These are phyloP conservation scores for Persicaria maculosa DNA, from an alignment of 148 eudicot species.

Conservation along the genomic window DNA sequence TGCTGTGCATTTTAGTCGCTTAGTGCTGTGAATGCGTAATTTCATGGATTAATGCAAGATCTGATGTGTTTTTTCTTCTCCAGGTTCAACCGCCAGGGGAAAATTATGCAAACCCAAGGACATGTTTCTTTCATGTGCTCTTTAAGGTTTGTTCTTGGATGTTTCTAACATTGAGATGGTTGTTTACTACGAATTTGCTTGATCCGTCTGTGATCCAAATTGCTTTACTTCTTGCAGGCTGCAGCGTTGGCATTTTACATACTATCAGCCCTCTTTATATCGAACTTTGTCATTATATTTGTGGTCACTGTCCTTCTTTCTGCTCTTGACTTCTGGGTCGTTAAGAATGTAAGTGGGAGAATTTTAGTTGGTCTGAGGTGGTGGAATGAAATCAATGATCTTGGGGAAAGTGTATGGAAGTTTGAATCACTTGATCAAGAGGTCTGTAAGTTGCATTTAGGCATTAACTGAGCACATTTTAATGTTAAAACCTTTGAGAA, in stretches of 20 bases:
- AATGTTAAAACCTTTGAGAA: neutral
- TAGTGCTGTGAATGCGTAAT: neutral
- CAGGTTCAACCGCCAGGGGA: conserved; percentile 52
- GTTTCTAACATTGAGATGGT: neutral
- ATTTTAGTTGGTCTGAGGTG: conserved; percentile 95
- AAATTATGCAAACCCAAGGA: conserved; percentile 75
- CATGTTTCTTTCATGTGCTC: conserved; percentile 88
- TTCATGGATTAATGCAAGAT: neutral
- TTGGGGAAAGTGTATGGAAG: conserved; percentile 92
- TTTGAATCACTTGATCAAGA: conserved; percentile 98
- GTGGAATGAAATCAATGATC: conserved; percentile 96
- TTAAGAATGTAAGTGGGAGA: conserved; percentile 98
- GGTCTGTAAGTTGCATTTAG: conserved; percentile 34
- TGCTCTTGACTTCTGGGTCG: conserved; percentile 98
- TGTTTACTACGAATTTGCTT: neutral
- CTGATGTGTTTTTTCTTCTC: neutral
- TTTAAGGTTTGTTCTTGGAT: conserved; percentile 55
- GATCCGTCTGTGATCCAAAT: neutral
- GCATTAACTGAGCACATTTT: neutral
- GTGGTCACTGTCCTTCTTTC: conserved; percentile 85
- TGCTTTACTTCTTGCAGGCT: conserved; percentile 44
- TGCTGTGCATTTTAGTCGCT: too few species aligned
- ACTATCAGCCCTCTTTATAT: conserved; percentile 73
- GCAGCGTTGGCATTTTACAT: conserved; percentile 90
- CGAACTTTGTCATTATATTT: conserved; percentile 86